Conservation (phyloP, 2,329 filamentous ascomycete genomes). For the Teratosphaeria nubilosa region DNA sequence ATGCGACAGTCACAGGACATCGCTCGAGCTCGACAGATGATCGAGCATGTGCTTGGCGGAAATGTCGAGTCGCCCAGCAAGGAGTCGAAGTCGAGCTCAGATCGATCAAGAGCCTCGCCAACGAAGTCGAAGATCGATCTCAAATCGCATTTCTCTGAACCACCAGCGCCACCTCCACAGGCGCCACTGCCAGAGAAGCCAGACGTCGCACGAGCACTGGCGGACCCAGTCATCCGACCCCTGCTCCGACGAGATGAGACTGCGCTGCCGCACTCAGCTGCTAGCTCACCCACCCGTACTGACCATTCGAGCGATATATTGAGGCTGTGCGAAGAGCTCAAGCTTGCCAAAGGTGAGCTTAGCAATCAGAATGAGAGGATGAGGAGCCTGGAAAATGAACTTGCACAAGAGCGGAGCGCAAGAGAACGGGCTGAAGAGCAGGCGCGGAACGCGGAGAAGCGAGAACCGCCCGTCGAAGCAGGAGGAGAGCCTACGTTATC, state of each 20-base stretch:
- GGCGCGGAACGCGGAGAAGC: slow-evolving; percentile 54
- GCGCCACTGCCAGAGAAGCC: slow-evolving; percentile 91
- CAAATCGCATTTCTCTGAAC: slow-evolving; percentile 81
- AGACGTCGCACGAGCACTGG: slow-evolving; percentile 48
- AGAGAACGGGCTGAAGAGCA: slow-evolving; percentile 76
- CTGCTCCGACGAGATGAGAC: slow-evolving; percentile 67
- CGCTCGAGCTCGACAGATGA: slow-evolving; percentile 68
- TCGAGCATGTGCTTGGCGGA: slow-evolving; percentile 65
- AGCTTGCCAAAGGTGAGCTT: slow-evolving; percentile 74
- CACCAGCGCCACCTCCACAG: slow-evolving; percentile 84
- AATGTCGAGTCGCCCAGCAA: slow-evolving; percentile 41
- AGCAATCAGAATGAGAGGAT: slow-evolving; percentile 72
- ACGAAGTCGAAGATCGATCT: slow-evolving; percentile 59
- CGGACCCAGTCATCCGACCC: slow-evolving; percentile 40
- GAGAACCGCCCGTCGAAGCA: slow-evolving; percentile 17
- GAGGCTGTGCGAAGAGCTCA: slow-evolving; percentile 74
- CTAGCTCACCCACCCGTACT: slow-evolving; percentile 48
- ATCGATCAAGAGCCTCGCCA: slow-evolving; percentile 35
- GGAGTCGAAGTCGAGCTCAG: slow-evolving; percentile 38
- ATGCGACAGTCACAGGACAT: slow-evolving; percentile 82
- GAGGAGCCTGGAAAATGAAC: slow-evolving; percentile 67
- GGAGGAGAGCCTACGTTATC: slow-evolving; percentile 9
- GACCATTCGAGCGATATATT: slow-evolving; percentile 64
- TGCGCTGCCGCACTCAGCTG: slow-evolving; percentile 53
- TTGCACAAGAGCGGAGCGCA: slow-evolving; percentile 70